Base-by-base conservation (phyloP, 441 rosid genomes). In the Geranium incanum region DNA sequence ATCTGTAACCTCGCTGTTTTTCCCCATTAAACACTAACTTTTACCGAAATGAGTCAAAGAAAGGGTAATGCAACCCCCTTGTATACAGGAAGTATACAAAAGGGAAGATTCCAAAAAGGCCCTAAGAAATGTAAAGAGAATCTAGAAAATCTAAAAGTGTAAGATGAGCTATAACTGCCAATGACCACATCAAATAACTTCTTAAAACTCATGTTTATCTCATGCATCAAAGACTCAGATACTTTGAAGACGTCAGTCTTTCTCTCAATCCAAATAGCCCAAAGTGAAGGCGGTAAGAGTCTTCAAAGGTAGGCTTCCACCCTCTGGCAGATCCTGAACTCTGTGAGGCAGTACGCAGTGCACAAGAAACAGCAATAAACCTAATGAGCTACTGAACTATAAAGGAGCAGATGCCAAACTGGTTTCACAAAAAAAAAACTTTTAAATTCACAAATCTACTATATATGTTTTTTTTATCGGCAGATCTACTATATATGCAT, bases 301-400 rank as follows among this genome's bases (percentile, higher is more conserved):
- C 33, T 28, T 28, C 33, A 45, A 45, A 45, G 3, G 12, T 9
- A 7, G 55, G 9, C 55, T 45, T 45, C 55, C 13, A 45, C 55
- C 55, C 55, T 45, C 55, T 45, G 55, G 55, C 55, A 45, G 55
- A 45, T 45, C 55, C 55, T 13, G 55, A 45, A 45, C 55, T 45
- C 13, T 45, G 33, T 13, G 55, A 45, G 55, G 55, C 55, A 45
- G 55, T 45, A 45, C 12, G n/a, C 55, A 45, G 55, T 45, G 55
- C 55, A 45, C 55, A 45, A 11, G 13, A 45, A 45, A 45, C 55
- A 45, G 55, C 55, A 45, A 45, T 7, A 45, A 45, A 45, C 12
- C 55, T 45, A 45, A 45, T 45, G 55, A 45, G 55, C 55, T 45
- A 45, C 55, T 45, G 55, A 45, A 45, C 55, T 45, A 45, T 45